A percentile compares a stretch with the other conserved stretches of the same genome.
Evolutionary conservation across 352 stramenopile genomes (phyloP).

Genomic region (Phytopythium aichiense): DNA sequence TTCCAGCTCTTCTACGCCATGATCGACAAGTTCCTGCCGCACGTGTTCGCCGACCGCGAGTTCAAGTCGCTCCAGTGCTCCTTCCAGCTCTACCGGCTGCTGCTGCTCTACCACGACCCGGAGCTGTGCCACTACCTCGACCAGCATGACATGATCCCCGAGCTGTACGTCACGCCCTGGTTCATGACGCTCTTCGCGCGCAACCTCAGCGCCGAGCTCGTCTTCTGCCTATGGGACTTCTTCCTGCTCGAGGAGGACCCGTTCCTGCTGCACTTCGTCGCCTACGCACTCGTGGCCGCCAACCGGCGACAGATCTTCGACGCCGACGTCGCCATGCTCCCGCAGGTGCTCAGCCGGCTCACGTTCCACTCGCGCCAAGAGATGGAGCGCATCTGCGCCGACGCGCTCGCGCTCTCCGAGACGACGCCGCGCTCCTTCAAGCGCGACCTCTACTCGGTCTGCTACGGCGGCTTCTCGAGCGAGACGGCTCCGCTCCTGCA

Average conservation of each 20-base stretch:
- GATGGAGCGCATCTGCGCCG: constrained; percentile 50
- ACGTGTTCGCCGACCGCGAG: constrained; percentile 87
- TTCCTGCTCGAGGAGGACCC: constrained; percentile 88
- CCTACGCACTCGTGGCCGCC: constrained; percentile 72
- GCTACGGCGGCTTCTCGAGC: constrained; percentile 72
- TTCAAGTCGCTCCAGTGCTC: constrained; percentile 91
- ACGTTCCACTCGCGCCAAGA: constrained; percentile 55
- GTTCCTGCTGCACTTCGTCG: constrained; percentile 88
- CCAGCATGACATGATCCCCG: constrained; percentile 89
- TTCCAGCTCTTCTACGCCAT: constrained; percentile 89
- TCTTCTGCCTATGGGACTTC: constrained; percentile 90
- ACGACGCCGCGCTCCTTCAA: constrained; percentile 75
- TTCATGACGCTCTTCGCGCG: constrained; percentile 93
- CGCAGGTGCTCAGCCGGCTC: constrained; percentile 75
- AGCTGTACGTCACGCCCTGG: constrained; percentile 93
- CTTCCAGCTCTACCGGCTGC: constrained; percentile 88
- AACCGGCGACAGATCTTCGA: constrained; percentile 56
- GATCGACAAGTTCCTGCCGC: constrained; percentile 85
- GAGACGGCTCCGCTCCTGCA: constrained; percentile 63
- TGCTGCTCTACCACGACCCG: constrained; percentile 92
- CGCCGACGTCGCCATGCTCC: constrained; percentile 71
- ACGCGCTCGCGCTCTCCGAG: constrained; percentile 52
- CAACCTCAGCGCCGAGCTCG: constrained; percentile 59
- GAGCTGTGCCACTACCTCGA: constrained; percentile 86
- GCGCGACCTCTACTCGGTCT: constrained; percentile 77